Conservation (phyloP, 371 early-diverging fungal genomes). For the Apophysomyces ossiformis region DNA sequence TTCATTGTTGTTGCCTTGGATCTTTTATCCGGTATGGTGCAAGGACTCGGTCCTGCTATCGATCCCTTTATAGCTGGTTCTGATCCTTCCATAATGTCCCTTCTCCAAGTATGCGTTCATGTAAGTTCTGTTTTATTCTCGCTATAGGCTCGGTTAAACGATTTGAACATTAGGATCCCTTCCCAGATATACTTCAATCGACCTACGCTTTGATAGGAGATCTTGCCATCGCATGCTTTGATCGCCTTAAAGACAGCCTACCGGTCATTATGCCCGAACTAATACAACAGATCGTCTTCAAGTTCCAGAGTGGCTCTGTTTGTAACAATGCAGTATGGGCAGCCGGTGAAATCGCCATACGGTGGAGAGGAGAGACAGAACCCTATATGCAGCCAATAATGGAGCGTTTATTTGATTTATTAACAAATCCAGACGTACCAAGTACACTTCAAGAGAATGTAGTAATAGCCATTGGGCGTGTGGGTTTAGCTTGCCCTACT, state of each 20-base stretch:
- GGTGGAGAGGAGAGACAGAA: slow-evolving; percentile 65
- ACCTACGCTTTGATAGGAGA: slow-evolving; percentile 95
- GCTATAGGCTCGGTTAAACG: not conserved
- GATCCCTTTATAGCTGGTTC: slow-evolving; percentile 71
- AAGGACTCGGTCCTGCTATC: slow-evolving; percentile 79
- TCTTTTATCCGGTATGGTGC: slow-evolving; percentile 86
- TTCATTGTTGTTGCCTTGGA: slow-evolving; percentile 92
- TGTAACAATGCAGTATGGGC: slow-evolving; percentile 97
- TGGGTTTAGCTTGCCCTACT: slow-evolving; percentile 80
- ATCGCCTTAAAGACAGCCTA: slow-evolving; percentile 71
- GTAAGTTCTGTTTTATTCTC: slow-evolving; percentile 41
- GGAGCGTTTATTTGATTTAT: slow-evolving; percentile 72
- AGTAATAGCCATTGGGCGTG: slow-evolving; percentile 89
- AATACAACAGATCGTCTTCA: slow-evolving; percentile 72
- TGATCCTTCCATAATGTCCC: slow-evolving; percentile 68
- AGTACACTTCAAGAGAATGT: slow-evolving; percentile 84
- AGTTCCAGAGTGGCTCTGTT: slow-evolving; percentile 65
- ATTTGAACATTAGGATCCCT: slow-evolving; percentile 60
- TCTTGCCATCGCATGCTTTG: slow-evolving; percentile 85
- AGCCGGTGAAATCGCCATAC: slow-evolving; percentile 90
- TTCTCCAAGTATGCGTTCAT: slow-evolving; percentile 79
- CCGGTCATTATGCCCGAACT: slow-evolving; percentile 76
- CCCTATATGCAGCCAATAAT: slow-evolving; percentile 73
- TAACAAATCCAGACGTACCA: slow-evolving; percentile 58
- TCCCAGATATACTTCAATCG: slow-evolving; percentile 87